phyloP scores from a whole-genome alignment of 164 flowering plant species.

The Buxus sempervirens region DNA sequence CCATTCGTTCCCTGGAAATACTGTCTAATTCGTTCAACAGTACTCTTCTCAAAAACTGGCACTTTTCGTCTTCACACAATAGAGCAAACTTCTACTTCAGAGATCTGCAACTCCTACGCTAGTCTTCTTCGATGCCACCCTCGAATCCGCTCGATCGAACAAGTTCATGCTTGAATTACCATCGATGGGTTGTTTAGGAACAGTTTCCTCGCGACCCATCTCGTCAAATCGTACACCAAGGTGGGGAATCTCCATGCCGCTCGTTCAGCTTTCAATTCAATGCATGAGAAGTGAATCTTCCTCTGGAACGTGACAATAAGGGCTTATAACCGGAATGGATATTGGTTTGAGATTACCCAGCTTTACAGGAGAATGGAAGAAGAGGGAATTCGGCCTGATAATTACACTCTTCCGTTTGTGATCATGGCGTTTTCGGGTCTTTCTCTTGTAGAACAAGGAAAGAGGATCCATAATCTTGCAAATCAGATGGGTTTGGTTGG shows the following conservation, averaged over 20 bases:
- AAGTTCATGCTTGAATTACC: slow-evolving; percentile 25
- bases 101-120: slow-evolving; percentile 11
- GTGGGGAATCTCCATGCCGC: slow-evolving; percentile 11
- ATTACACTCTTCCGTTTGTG: slow-evolving; percentile 32
- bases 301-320: slow-evolving; percentile 27
- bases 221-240: slow-evolving; percentile 33
- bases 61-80: slow-evolving; percentile 3
- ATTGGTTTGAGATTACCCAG: slow-evolving; percentile 19
- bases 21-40: not conserved
- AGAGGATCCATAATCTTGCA: slow-evolving; percentile 17
- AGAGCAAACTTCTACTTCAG: not conserved
- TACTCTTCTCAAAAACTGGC: not conserved
- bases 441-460: slow-evolving; percentile 17
- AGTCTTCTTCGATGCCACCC: slow-evolving; percentile 20
- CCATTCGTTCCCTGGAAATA: too few species aligned
- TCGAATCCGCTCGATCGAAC: slow-evolving; percentile 6
- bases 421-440: slow-evolving; percentile 25
- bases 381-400: slow-evolving; percentile 20
- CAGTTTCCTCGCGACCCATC: slow-evolving; percentile 30
- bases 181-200: slow-evolving; percentile 8
- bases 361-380: slow-evolving; percentile 23
- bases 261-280: slow-evolving; percentile 17
- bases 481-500: slow-evolving; percentile 12
- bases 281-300: slow-evolving; percentile 17
- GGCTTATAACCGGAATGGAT: slow-evolving; percentile 14